Evolutionary conservation across 2,329 filamentous ascomycete genomes (phyloP).

Genomic region (Calonectria pseudoreteaudii): DNA sequence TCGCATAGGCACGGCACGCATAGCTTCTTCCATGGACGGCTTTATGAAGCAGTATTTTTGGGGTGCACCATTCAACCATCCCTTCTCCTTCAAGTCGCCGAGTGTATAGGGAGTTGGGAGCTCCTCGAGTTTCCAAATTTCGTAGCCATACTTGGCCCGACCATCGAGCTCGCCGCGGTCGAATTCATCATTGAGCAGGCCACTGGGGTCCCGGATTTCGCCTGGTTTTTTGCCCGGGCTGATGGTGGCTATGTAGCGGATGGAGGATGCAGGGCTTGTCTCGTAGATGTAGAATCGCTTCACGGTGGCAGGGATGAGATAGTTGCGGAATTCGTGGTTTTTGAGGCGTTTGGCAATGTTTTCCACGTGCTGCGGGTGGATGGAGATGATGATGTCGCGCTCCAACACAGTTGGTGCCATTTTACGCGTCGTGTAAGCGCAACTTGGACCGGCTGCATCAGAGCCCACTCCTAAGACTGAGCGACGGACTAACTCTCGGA

Average conservation of each 20-base stretch:
- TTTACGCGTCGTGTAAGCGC: not conserved
- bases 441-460: not conserved
- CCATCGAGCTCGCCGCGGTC: not conserved
- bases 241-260: slow-evolving; percentile 66
- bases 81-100: not conserved
- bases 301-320: slow-evolving; percentile 60
- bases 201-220: slow-evolving; percentile 50
- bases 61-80: not conserved
- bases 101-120: not conserved
- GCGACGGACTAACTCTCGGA: not conserved
- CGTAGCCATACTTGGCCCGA: not conserved
- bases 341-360: slow-evolving; percentile 59
- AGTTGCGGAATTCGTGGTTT: slow-evolving; percentile 66
- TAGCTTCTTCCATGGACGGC: not conserved
- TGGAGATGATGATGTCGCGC: slow-evolving; percentile 57
- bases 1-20: not conserved
- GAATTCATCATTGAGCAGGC: not conserved
- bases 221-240: slow-evolving; percentile 59
- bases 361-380: slow-evolving; percentile 56
- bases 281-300: slow-evolving; percentile 68
- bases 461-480: not conserved
- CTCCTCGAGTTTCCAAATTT: not conserved
- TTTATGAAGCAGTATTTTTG: not conserved
- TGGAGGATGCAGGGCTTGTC: slow-evolving; percentile 56
- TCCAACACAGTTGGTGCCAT: not conserved